These are phyloP conservation scores for Musa beccarii DNA, from an alignment of 176 grass and related monocot genomes.

Conservation along the genomic window DNA sequence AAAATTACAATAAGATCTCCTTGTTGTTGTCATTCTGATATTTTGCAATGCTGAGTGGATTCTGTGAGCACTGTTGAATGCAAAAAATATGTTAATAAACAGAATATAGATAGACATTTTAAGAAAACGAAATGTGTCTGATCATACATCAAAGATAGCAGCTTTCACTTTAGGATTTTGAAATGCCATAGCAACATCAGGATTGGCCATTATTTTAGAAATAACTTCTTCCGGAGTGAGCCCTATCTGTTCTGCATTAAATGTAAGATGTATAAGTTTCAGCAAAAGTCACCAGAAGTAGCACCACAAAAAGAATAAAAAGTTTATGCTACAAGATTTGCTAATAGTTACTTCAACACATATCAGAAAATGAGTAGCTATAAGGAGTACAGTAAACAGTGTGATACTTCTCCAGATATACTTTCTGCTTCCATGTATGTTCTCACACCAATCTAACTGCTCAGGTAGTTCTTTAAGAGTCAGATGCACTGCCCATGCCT, in stretches of 20 bases:
- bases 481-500: not conserved
- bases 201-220: constrained; percentile 95
- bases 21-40: constrained; percentile 98
- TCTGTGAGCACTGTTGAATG: constrained; percentile 81
- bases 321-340: not conserved
- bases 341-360: not conserved
- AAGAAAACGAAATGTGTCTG: constrained; percentile 10
- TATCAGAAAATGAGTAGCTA: not conserved
- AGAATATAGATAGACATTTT: constrained; percentile 9
- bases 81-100: constrained; percentile 34
- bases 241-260: constrained; percentile 72
- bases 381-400: too few relatives aligned
- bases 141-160: constrained; percentile 91
- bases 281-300: not conserved
- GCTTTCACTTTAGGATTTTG: constrained; percentile 99
- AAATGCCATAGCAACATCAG: constrained; percentile 84
- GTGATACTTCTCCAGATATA: too few relatives aligned
- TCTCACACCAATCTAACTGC: too few relatives aligned
- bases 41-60: constrained; percentile 90
- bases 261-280: not conserved
- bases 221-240: constrained; percentile 94
- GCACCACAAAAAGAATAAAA: not conserved
- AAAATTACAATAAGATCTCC: constrained; percentile 69
- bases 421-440: too few relatives aligned
- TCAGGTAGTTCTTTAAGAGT: too few relatives aligned